These are phyloP conservation scores for Trebouxia sp. DNA, from an alignment of 139 green algal species.

Conservation along the genomic window DNA sequence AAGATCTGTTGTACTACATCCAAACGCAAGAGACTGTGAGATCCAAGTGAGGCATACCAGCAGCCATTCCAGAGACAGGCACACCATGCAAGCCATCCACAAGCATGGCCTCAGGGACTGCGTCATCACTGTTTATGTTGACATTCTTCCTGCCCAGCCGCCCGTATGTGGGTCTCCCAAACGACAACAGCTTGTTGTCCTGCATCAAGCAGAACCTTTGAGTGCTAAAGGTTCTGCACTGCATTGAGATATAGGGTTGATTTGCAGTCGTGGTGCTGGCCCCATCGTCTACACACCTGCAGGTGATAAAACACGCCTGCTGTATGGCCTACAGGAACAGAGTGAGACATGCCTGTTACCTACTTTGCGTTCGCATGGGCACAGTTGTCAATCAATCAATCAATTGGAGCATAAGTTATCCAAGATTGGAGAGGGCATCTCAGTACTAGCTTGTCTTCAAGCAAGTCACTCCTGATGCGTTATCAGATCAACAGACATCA, in stretches of 20 bases:
- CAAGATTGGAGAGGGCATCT: too few relatives aligned
- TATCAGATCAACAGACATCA: too few relatives aligned
- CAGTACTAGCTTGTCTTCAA: too few relatives aligned
- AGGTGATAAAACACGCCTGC: neutral
- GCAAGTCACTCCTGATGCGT: too few relatives aligned
- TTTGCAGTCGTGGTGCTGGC: neutral
- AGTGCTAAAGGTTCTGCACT: too few relatives aligned
- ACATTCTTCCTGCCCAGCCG: conserved; percentile 69
- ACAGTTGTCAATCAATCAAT: neutral
- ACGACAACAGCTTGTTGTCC: conserved; percentile 58
- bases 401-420: neutral
- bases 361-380: too few relatives aligned
- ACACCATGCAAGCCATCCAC: conserved; percentile 53
- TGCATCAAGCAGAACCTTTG: neutral
- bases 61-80: conserved; percentile 55
- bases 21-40: too few relatives aligned
- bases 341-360: too few relatives aligned
- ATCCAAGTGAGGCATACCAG: conserved; percentile 18
- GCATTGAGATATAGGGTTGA: neutral
- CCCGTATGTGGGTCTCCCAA: conserved; percentile 82
- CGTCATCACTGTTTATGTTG: conserved; percentile 47
- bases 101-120: conserved; percentile 14
- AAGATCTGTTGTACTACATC: too few relatives aligned
- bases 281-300: too few relatives aligned
- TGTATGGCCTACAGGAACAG: too few relatives aligned